These are phyloP conservation scores for Lodderomyces parapsilosis DNA, from an alignment of 1,139 yeast species.

Conservation along the genomic window DNA sequence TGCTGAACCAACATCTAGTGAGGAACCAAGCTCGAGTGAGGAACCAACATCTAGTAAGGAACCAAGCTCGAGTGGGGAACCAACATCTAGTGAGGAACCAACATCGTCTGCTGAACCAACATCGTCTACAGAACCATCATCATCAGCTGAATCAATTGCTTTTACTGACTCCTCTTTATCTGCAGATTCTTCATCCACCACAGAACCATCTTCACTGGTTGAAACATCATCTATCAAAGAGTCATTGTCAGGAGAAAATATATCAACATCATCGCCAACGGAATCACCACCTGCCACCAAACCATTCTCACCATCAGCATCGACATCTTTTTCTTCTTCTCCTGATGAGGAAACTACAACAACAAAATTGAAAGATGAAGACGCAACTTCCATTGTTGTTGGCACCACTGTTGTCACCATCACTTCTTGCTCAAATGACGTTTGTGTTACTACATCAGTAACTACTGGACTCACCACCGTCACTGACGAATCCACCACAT, in stretches of 20 bases:
- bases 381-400: conserved; percentile 19
- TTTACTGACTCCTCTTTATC: background rate
- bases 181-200: background rate
- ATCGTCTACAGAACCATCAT: background rate
- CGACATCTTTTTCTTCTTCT: too few species aligned
- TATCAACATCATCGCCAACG: too few species aligned
- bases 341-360: conserved; percentile 7
- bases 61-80: too few species aligned
- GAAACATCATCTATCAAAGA: background rate
- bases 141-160: background rate
- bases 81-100: too few species aligned
- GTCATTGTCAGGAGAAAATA: too few species aligned
- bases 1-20: too few species aligned
- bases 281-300: background rate
- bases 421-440: conserved; percentile 44
- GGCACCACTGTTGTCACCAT: conserved; percentile 39
- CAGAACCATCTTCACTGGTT: background rate
- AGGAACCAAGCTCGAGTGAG: too few species aligned
- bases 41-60: too few species aligned
- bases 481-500: conserved; percentile 25
- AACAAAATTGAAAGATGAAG: conserved; percentile 3
- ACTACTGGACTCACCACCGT: conserved; percentile 32
- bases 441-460: conserved; percentile 30
- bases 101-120: conserved; percentile 6
- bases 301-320: background rate